Evolutionary conservation across 192 early-diverging fungal species (phyloP), one percentile per base, ranked within the genome.

Genomic region (Physocladia obscura): DNA sequence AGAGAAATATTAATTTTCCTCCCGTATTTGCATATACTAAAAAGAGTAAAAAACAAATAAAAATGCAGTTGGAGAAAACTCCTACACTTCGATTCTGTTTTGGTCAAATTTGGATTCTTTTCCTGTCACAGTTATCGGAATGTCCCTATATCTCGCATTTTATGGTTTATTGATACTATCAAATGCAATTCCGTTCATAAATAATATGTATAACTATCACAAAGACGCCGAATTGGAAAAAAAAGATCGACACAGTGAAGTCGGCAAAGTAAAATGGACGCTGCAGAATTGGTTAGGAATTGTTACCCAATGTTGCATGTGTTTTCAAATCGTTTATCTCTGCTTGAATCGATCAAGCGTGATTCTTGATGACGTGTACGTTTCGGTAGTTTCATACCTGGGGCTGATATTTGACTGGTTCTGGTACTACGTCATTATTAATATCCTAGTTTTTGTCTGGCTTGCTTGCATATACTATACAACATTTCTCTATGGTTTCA

Each of bases 401-500:
- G 59, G 59, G 15, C 27, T 62, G n/a, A 62, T 62, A 4, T 62
- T 62, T 26, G 59, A 62, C 44, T 62, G 59, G 59, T 62, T 62
- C 26, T 37, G 59, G 38, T 62, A 62, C 26, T 62, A 47, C 37
- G 35, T 47, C 15, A 4, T 62, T n/a, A 26, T 62, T 35, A 24
- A 38, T 47, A 35, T 62, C 3, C 34, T 62, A 8, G 59, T 62
- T 4, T 19, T 19, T 22, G 22, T 62, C 15, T 62, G 59, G 59
- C 34, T 62, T 62, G 59, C 36, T 4, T 38, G 59, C 37, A 62
- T 62, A 39, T 37, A 21, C 24, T 44, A 62, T 39, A 62, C 59
- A 4, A 62, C 59, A n/a, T 62, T 21, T 27, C 26, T 62, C 5
- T 62, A 62, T 26, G 40, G 40, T 11, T 21, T 62, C 37, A 4